Evolutionary conservation across 2,329 filamentous ascomycete genomes (phyloP), one percentile per base, ranked within the genome.

Genomic region (Penicillium sp.): DNA sequence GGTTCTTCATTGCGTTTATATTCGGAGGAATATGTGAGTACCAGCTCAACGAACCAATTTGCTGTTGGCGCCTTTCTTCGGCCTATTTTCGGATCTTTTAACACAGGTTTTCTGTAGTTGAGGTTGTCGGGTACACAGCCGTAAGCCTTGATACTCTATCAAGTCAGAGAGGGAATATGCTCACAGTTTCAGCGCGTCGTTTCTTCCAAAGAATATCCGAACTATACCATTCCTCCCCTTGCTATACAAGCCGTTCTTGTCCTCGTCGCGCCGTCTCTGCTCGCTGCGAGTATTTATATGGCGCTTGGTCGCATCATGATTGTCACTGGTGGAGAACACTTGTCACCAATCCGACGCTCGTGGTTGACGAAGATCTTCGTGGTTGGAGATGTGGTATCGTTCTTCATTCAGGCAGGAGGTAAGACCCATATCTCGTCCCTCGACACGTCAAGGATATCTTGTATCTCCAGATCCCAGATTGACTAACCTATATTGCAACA

Each of bases 241-340:
- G 37, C 26, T 10, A 29, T 68, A 5, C 69, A 72, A 49, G 66
- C 65, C 10, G 58, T 70, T 50, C 60, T 72, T 4, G 62, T 71
- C 26, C 66, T 71, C 26, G 61, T 71, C n/a, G 69, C 65, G 0
- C 69, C 69, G 2, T 61, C 68, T 1, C 61, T 71, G 10, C 66
- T 70, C 43, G 68, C 69, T 4, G 69, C 69, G 9, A 66, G 63
- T 1, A 66, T 72, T 20, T 72, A 71, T 50, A 71, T 72, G 69
- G 61, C 61, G 4, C 57, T 71, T 0, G 69, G 69, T 1, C 59
- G 68, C 14, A 42, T 71, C n/a, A 66, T 70, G 22, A 40, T 62
- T 26, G 29, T 46, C 9, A 55, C 66, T 2, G 37, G 61, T n/a
- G 66, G 53, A 4, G 65, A 69, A 38, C 22, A 56, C 0, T 37